Percentiles rank a stretch among this genome's conserved stretches.
These are phyloP conservation scores for Annulohypoxylon truncatum DNA, from an alignment of 2,329 filamentous ascomycete genomes.

Conservation along the genomic window DNA sequence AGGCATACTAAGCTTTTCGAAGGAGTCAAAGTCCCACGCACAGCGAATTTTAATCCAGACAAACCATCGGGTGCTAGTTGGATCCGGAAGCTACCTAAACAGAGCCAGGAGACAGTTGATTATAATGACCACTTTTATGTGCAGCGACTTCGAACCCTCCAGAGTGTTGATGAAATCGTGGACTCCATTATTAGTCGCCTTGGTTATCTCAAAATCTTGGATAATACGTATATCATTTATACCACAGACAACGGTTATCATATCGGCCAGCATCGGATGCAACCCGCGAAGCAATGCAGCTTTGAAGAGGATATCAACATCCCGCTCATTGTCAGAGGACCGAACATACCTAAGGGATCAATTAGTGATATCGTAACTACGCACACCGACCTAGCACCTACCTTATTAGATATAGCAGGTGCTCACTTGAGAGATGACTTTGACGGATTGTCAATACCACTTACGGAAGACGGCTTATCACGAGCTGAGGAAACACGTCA, in stretches of 20 bases:
- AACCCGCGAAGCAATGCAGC: slow-evolving; percentile 67
- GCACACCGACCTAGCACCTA: slow-evolving; percentile 73
- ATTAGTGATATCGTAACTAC: slow-evolving; percentile 63
- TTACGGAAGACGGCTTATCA: slow-evolving; percentile 35
- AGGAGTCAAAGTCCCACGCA: slow-evolving; percentile 70
- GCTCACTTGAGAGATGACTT: slow-evolving; percentile 61
- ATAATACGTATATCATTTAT: slow-evolving; percentile 69
- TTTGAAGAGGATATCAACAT: slow-evolving; percentile 71
- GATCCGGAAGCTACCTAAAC: slow-evolving; percentile 55
- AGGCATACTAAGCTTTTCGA: slow-evolving; percentile 71
- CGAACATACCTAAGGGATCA: slow-evolving; percentile 58
- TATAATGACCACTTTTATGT: slow-evolving; percentile 65
- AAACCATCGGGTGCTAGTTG: slow-evolving; percentile 58
- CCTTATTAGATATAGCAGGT: slow-evolving; percentile 62
- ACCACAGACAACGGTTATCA: slow-evolving; percentile 72
- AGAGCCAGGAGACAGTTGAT: slow-evolving; percentile 55
- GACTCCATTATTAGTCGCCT: slow-evolving; percentile 59
- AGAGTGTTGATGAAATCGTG: slow-evolving; percentile 67
- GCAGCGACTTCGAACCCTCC: slow-evolving; percentile 62
- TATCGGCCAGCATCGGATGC: slow-evolving; percentile 68
- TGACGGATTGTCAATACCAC: slow-evolving; percentile 65
- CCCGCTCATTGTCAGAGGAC: slow-evolving; percentile 67
- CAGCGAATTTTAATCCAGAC: slow-evolving; percentile 73
- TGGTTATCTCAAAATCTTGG: slow-evolving; percentile 52
- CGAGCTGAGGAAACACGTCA: slow-evolving; percentile 47